Conservation (phyloP, 1,284 basidiomycete genomes). For the Pulveroboletus sp. region DNA sequence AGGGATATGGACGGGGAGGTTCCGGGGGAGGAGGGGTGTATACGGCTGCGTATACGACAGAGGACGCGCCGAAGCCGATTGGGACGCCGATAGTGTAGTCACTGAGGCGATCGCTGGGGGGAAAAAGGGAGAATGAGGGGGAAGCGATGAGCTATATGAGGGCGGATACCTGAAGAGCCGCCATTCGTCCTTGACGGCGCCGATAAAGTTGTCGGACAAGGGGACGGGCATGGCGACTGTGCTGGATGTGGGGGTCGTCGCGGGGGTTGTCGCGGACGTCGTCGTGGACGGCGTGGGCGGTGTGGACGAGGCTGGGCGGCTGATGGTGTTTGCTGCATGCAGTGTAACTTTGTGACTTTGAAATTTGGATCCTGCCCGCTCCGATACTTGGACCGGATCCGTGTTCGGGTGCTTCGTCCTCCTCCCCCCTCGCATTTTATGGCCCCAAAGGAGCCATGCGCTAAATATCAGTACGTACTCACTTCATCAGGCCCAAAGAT, state of each 20-base stretch:
- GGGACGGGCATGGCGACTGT: constrained; percentile 7
- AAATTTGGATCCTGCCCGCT: constrained; percentile 6
- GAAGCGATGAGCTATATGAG: background rate
- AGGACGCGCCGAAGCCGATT: constrained; percentile 86
- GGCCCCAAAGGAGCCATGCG: constrained; percentile 65
- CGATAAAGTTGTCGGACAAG: constrained; percentile 48
- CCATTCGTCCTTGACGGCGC: constrained; percentile 86
- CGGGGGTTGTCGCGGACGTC: background rate
- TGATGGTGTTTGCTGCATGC: no score
- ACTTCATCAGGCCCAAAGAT: constrained; percentile 68
- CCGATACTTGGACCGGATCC: constrained; percentile 18
- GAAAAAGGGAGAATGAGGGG: constrained; percentile 4
- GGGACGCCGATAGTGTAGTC: constrained; percentile 76
- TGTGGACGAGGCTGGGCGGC: background rate
- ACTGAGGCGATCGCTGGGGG: constrained; percentile 56
- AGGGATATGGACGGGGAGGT: constrained; percentile 49
- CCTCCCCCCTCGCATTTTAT: constrained; percentile 42
- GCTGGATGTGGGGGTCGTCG: no score
- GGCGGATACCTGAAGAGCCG: constrained; percentile 67
- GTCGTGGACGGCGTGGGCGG: constrained; percentile 3
- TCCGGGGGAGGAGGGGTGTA: constrained; percentile 50
- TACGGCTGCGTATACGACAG: constrained; percentile 78
- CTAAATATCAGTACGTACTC: constrained; percentile 74
- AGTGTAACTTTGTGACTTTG: no score
- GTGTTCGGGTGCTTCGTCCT: constrained; percentile 21